Base-by-base conservation (phyloP, 2,329 filamentous ascomycete genomes). In the Berkeleyomyces rouxiae region DNA sequence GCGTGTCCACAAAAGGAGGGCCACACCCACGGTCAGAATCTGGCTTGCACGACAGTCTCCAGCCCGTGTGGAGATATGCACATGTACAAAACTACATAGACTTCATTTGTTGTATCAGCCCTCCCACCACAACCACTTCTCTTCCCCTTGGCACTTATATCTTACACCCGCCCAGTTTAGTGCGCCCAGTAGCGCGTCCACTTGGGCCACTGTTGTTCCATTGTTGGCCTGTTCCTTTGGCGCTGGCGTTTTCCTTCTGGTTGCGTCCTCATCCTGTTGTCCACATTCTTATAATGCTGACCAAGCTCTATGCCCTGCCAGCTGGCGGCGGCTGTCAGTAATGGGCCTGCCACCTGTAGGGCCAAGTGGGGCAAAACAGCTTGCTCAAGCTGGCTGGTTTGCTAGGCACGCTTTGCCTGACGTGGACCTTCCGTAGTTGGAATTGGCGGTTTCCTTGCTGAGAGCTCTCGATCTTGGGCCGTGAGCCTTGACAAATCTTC, bases 351-450 rank as follows among this genome's bases (percentile, higher is more conserved):
- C 5, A 11, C 51, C 49, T 39, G 13, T 36, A n/a, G 7, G 13
- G n/a, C 36, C 13, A 55, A 58, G 57, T 62, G 63, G 53, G 61
- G 60, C 60, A 55, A 36, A 31, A 37, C 46, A 49, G 23, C 23
- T 23, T 23, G 23, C 23, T 23, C 23, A 23, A 55, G 51, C 51
- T 55, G 36, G 49, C 49, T 37, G 11, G 11, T 33, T 11, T 57
- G 51, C 68, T 66, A 73, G 72, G 71, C 72, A 73, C 74, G 72
- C 73, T 71, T 69, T 70, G 69, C 73, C 72, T 74, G 72, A 74
- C 73, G 72, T 78, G 75, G 73, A 76, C 63, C 63, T 57, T 59
- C 33, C 13, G 9, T 31, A 37, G 23, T 23, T 23, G 23, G 23
- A 23, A 23, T 23, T 23, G 23, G 23, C 23, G 7, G 4, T 13